These are phyloP conservation scores for Quercus phellos DNA, from an alignment of 331 rosid species.

Conservation along the genomic window DNA sequence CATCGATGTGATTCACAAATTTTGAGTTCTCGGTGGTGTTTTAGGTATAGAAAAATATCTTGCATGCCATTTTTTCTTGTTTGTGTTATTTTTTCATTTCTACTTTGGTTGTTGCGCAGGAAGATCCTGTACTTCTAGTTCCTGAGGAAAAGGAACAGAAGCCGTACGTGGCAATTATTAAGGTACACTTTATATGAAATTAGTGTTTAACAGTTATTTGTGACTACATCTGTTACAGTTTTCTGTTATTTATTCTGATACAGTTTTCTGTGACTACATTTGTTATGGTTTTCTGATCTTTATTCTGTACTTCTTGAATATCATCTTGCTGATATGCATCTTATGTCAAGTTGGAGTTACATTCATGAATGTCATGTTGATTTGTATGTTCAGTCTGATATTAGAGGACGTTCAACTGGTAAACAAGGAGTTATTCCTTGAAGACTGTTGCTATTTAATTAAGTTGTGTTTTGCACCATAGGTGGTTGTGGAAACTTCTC, in stretches of 20 bases:
- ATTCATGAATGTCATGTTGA: background rate
- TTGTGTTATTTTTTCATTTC: background rate
- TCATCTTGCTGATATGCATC: background rate
- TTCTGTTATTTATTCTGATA: background rate
- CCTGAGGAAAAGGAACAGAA: conserved; percentile 65
- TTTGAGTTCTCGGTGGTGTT: background rate
- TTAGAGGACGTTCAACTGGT: background rate
- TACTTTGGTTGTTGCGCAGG: conserved; percentile 41
- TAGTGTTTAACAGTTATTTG: background rate
- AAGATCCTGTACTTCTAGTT: conserved; percentile 86
- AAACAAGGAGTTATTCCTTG: background rate
- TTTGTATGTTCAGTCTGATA: background rate
- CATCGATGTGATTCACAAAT: background rate
- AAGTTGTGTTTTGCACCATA: background rate
- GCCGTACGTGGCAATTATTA: conserved; percentile 93
- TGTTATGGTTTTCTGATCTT: background rate
- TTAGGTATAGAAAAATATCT: background rate
- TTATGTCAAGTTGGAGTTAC: background rate
- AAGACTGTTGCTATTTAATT: background rate
- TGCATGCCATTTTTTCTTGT: background rate
- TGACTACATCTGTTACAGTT: background rate
- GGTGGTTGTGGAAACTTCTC: background rate
- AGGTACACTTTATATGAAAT: conserved; percentile 42
- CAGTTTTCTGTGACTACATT: background rate
- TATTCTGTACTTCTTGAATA: background rate